Conservation (phyloP, 805 yeast genomes). For the Ogataea kodamae region DNA sequence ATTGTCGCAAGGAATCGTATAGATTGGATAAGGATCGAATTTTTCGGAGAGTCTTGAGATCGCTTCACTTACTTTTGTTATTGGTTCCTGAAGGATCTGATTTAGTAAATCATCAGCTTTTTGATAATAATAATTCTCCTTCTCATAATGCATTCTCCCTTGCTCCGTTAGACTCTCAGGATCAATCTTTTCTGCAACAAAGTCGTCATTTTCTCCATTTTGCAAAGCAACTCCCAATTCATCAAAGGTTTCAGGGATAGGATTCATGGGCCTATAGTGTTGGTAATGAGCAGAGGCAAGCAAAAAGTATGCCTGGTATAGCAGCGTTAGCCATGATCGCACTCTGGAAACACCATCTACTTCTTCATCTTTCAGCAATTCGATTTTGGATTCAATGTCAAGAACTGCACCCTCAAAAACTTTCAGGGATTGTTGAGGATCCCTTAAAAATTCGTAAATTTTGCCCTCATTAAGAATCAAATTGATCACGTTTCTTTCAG, state of each 20-base stretch:
- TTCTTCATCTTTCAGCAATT: constrained; percentile 9
- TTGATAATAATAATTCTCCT: constrained; percentile 53
- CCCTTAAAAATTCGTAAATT: constrained; percentile 53
- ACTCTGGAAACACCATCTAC: constrained; percentile 28
- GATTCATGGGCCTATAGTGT: constrained; percentile 36
- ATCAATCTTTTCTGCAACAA: constrained; percentile 24
- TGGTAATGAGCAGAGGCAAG: constrained; percentile 73
- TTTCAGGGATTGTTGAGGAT: constrained; percentile 49
- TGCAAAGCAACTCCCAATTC: constrained; percentile 23
- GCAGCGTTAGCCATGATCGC: constrained; percentile 51
- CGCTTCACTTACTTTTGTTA: constrained; percentile 34
- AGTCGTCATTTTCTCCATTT: constrained; percentile 24
- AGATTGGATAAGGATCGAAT: constrained; percentile 13
- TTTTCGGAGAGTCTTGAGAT: constrained; percentile 23
- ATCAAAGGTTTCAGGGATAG: constrained; percentile 32
- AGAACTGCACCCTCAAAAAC: constrained; percentile 42
- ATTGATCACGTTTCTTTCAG: constrained; percentile 47
- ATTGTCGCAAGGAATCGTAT: constrained; percentile 2
- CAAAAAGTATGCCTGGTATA: constrained; percentile 77
- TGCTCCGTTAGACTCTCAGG: constrained; percentile 20
- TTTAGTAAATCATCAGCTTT: constrained; percentile 61
- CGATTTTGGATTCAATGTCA: constrained; percentile 27
- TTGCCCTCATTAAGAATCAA: constrained; percentile 62
- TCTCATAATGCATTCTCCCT: constrained; percentile 34
- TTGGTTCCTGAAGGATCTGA: constrained; percentile 44